A percentile compares a stretch with the other conserved stretches of the same genome.
Evolutionary conservation across 345 rosid species (phyloP).

Genomic region (Aurinia saxatilis): DNA sequence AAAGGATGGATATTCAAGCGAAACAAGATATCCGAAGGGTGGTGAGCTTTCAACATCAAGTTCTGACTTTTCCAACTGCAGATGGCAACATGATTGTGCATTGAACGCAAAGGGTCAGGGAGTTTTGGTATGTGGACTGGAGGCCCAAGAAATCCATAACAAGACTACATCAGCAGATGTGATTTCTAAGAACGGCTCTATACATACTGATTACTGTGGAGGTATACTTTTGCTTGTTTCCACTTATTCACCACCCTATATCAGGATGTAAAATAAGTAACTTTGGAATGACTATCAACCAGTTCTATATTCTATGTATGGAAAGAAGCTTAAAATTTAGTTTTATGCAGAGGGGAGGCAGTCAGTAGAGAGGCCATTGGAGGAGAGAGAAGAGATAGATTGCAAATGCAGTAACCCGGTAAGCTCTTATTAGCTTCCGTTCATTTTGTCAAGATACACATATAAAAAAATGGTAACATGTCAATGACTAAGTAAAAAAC

Average conservation of each 20-base stretch:
- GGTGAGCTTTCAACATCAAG: slow-evolving; percentile 45
- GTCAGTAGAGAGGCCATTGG: slow-evolving; percentile 28
- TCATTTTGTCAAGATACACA: not conserved
- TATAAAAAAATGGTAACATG: slow-evolving; percentile 6
- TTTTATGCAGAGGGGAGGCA: slow-evolving; percentile 39
- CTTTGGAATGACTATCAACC: not conserved
- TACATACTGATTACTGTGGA: slow-evolving; percentile 23
- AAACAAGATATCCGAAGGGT: slow-evolving; percentile 42
- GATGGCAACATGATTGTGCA: slow-evolving; percentile 18
- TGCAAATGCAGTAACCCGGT: slow-evolving; percentile 34
- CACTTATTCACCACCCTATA: slow-evolving; percentile 1
- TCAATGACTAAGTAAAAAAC: slow-evolving; percentile 14
- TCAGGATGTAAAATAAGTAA: slow-evolving; percentile 1
- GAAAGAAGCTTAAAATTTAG: slow-evolving; percentile 15
- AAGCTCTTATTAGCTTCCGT: slow-evolving; percentile 11
- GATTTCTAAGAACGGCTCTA: slow-evolving; percentile 32
- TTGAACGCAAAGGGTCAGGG: slow-evolving; percentile 19
- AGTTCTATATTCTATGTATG: not conserved
- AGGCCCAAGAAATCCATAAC: slow-evolving; percentile 21
- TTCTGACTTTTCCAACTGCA: slow-evolving; percentile 42
- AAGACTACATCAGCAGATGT: slow-evolving; percentile 21
- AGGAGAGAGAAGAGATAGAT: slow-evolving; percentile 29
- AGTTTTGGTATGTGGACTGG: slow-evolving; percentile 18
- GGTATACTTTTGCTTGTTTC: slow-evolving; percentile 33
- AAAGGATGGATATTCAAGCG: slow-evolving; percentile 31